Conservation (phyloP, 257 asterid species). For the Lycium barbarum region DNA sequence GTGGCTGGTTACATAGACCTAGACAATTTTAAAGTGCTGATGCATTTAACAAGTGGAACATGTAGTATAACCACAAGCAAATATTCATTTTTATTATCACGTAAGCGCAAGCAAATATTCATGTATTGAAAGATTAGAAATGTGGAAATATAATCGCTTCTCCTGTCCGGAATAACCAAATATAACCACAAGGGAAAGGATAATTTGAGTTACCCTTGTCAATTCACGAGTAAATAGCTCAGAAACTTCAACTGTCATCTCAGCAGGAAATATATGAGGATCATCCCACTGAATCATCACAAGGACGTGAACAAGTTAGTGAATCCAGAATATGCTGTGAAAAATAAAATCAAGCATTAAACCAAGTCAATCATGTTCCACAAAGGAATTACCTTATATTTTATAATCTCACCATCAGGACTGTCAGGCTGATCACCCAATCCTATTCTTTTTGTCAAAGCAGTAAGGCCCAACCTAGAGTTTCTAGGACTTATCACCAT, state of each 20-base stretch:
- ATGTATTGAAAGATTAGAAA: background rate
- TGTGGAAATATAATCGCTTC: background rate
- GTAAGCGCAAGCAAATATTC: slow-evolving; percentile 16
- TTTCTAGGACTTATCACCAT: slow-evolving; percentile 96
- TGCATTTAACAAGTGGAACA: slow-evolving; percentile 13
- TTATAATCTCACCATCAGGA: slow-evolving; percentile 86
- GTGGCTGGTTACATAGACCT: background rate
- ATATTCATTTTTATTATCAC: background rate
- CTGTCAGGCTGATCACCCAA: slow-evolving; percentile 76
- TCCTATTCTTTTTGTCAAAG: slow-evolving; percentile 83
- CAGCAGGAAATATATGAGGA: slow-evolving; percentile 84
- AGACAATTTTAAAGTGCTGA: background rate
- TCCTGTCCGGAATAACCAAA: background rate
- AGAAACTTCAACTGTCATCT: slow-evolving; percentile 89
- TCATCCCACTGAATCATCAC: slow-evolving; percentile 84
- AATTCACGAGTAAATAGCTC: slow-evolving; percentile 93
- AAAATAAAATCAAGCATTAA: slow-evolving; percentile 8
- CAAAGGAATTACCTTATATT: slow-evolving; percentile 64
- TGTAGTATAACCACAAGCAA: background rate
- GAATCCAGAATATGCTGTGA: slow-evolving; percentile 11
- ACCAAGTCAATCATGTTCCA: slow-evolving; percentile 20
- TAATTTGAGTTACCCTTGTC: slow-evolving; percentile 70
- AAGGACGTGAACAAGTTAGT: slow-evolving; percentile 33
- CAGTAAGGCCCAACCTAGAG: slow-evolving; percentile 87
- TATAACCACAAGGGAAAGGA: slow-evolving; percentile 32